A percentile compares a stretch with the other conserved stretches of the same genome.
These are phyloP conservation scores for Anastatica hierochuntica DNA, from an alignment of 345 rosid genomes.

Conservation along the genomic window DNA sequence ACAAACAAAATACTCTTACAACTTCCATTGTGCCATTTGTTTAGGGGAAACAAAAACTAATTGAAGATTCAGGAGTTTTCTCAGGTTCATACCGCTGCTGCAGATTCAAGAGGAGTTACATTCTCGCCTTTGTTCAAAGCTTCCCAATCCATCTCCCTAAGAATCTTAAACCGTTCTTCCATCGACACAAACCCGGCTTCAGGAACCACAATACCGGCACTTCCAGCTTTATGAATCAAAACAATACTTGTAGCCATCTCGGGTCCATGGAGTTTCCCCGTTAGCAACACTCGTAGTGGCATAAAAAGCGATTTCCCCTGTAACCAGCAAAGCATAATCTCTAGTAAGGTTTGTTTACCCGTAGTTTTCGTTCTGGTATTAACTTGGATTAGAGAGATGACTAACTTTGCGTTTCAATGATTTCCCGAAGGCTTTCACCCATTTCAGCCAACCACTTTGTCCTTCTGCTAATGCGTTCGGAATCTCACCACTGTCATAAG, in stretches of 20 bases:
- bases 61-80: background rate
- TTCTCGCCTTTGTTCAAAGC: slow-evolving; percentile 36
- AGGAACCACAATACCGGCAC: slow-evolving; percentile 39
- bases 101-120: slow-evolving; percentile 40
- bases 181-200: slow-evolving; percentile 50
- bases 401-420: slow-evolving; percentile 67
- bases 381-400: slow-evolving; percentile 7
- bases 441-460: slow-evolving; percentile 73
- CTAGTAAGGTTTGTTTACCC: slow-evolving; percentile 9
- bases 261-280: slow-evolving; percentile 92
- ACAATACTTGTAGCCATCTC: slow-evolving; percentile 66
- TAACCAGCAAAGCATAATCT: slow-evolving; percentile 8
- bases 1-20: slow-evolving; percentile 10
- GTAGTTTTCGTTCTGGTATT: background rate
- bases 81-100: slow-evolving; percentile 22
- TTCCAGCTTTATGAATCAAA: slow-evolving; percentile 63
- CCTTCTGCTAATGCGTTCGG: slow-evolving; percentile 63
- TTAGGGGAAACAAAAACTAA: background rate
- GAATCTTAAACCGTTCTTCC: slow-evolving; percentile 51
- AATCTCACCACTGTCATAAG: slow-evolving; percentile 79
- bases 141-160: slow-evolving; percentile 60
- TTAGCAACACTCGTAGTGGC: slow-evolving; percentile 75
- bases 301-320: slow-evolving; percentile 90
- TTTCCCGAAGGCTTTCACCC: slow-evolving; percentile 87
- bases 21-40: background rate